phyloP scores from a whole-genome alignment of 2,329 filamentous ascomycete species.

The Myriosclerotinia scirpicola region DNA sequence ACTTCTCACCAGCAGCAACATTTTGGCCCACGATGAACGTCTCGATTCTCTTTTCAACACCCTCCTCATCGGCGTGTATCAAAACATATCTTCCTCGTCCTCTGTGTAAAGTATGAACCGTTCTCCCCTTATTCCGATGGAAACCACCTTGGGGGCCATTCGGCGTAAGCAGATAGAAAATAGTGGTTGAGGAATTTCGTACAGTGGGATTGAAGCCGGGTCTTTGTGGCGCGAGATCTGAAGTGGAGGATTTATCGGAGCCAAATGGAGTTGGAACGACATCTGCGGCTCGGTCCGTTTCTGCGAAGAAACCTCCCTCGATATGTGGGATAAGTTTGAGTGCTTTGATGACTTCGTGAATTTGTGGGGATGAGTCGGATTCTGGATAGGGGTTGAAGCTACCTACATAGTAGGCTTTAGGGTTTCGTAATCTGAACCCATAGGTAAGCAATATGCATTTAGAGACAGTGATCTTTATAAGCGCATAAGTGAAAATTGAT shows the following conservation, averaged over 20 bases:
- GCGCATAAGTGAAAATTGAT: not conserved
- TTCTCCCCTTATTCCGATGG: constrained; percentile 61
- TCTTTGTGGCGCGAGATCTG: constrained; percentile 42
- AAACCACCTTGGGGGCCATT: constrained; percentile 56
- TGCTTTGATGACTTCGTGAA: constrained; percentile 44
- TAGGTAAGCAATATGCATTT: not conserved
- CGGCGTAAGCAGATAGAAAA: constrained; percentile 64
- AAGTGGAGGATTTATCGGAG: constrained; percentile 42
- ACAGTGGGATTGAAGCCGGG: constrained; percentile 44
- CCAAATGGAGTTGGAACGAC: constrained; percentile 57
- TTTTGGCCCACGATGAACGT: constrained; percentile 62
- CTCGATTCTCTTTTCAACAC: constrained; percentile 53
- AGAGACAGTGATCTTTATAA: not conserved
- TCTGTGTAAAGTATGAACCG: constrained; percentile 64
- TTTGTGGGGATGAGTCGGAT: constrained; percentile 39
- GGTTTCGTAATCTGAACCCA: constrained; percentile 15
- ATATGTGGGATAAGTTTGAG: constrained; percentile 56
- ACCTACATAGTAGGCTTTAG: no score
- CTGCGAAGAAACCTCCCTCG: constrained; percentile 64
- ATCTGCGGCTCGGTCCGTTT: constrained; percentile 57
- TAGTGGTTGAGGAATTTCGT: constrained; percentile 58
- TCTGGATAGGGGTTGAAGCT: constrained; percentile 33
- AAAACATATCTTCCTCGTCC: constrained; percentile 64
- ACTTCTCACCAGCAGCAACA: constrained; percentile 56
- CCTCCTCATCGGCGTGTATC: constrained; percentile 55